phyloP scores from a whole-genome alignment of 441 rosid species.

The Arabidopsis lyrata region DNA sequence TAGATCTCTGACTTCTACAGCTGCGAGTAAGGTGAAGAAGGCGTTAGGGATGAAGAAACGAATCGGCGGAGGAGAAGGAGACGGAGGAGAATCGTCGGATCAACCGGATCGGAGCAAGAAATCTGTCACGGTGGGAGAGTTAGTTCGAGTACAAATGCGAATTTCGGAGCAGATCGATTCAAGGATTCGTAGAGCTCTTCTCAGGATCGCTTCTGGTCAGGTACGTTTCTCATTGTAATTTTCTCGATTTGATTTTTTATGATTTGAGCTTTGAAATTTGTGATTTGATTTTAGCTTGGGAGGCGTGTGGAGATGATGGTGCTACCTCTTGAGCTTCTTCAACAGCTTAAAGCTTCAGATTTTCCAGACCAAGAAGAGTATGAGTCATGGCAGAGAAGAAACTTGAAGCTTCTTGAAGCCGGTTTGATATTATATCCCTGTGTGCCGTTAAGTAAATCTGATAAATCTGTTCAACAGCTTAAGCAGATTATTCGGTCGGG shows the following conservation, averaged over 20 bases:
- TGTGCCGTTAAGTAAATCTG: slow-evolving; percentile 53
- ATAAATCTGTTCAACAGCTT: slow-evolving; percentile 53
- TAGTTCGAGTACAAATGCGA: slow-evolving; percentile 68
- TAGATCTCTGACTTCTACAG: slow-evolving; percentile 65
- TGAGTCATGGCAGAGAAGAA: slow-evolving; percentile 68
- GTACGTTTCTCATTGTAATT: slow-evolving; percentile 43
- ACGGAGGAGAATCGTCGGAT: slow-evolving; percentile 46
- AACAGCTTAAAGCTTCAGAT: slow-evolving; percentile 66
- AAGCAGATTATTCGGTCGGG: slow-evolving; percentile 55
- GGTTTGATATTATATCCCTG: slow-evolving; percentile 69
- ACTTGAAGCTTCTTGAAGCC: slow-evolving; percentile 72
- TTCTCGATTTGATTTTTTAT: background rate
- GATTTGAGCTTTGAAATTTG: slow-evolving; percentile 10
- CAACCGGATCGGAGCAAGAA: slow-evolving; percentile 51
- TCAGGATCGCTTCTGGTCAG: slow-evolving; percentile 73
- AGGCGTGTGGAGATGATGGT: slow-evolving; percentile 67
- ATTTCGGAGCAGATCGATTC: slow-evolving; percentile 70
- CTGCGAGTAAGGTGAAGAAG: slow-evolving; percentile 75
- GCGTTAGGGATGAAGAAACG: slow-evolving; percentile 69
- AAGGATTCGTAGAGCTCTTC: slow-evolving; percentile 66
- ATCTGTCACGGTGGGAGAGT: slow-evolving; percentile 62
- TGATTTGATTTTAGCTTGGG: slow-evolving; percentile 57
- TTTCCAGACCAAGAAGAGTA: slow-evolving; percentile 62
- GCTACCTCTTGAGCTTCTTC: slow-evolving; percentile 74
- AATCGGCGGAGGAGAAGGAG: slow-evolving; percentile 38